Evolutionary conservation across 345 rosid species (phyloP).

Genomic region (Gossypium australe): DNA sequence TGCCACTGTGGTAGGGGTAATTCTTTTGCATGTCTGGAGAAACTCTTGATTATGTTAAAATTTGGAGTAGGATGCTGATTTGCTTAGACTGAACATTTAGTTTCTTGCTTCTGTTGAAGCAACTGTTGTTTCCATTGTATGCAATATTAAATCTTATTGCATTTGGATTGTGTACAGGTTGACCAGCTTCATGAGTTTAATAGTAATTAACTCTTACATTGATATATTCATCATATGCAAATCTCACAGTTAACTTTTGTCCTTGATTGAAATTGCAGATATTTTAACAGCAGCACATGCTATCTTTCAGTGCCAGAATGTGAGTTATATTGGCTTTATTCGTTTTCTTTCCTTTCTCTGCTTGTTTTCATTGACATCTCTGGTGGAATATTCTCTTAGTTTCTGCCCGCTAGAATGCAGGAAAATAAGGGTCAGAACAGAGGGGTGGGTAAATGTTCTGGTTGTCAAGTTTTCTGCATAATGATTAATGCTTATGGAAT

Average conservation of each 20-base stretch:
- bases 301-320: conserved; percentile 67
- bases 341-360: not conserved
- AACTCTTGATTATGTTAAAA: not conserved
- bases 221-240: not conserved
- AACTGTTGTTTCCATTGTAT: not conserved
- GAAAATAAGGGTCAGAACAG: not conserved
- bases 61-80: not conserved
- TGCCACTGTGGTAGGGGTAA: not conserved
- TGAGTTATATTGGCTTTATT: conserved; percentile 32
- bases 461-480: not conserved
- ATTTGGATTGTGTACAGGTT: not conserved
- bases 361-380: not conserved
- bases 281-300: conserved; percentile 81
- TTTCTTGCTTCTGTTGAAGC: not conserved
- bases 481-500: not conserved
- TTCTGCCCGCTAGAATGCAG: not conserved
- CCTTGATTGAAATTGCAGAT: conserved; percentile 51
- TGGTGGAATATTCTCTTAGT: not conserved
- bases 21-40: not conserved
- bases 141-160: not conserved
- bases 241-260: conserved; percentile 7
- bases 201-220: not conserved
- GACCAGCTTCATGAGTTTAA: not conserved
- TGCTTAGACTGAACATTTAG: not conserved
- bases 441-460: not conserved